Conservation (phyloP, 768 basidiomycete species). For the Gelatoporia subvermispora region DNA sequence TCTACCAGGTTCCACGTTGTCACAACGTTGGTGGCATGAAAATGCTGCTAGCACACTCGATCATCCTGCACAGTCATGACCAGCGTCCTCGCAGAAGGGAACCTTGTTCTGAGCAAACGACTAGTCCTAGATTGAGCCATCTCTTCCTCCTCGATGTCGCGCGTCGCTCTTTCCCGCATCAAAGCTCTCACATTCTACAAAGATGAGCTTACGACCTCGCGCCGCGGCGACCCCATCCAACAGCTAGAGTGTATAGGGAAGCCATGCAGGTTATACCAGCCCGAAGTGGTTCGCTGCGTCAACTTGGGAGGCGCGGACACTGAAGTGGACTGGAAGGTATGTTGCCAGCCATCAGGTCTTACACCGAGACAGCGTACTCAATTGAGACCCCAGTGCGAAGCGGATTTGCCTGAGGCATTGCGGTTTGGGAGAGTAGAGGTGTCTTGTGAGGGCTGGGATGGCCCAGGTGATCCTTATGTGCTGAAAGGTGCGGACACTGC, state of each 20-base stretch:
- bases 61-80: neutral
- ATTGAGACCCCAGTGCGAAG: constrained; percentile 63
- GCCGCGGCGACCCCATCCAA: constrained; percentile 63
- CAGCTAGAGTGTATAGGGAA: constrained; percentile 82
- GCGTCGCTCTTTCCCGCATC: constrained; percentile 67
- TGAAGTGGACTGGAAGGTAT: constrained; percentile 89
- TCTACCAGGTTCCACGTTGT: neutral
- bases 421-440: constrained; percentile 84
- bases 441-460: constrained; percentile 87
- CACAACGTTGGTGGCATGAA: neutral
- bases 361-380: neutral
- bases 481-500: constrained; percentile 58
- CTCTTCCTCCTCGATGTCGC: constrained; percentile 18
- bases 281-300: constrained; percentile 80
- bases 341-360: constrained; percentile 15
- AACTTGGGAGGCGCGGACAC: constrained; percentile 74
- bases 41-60: neutral
- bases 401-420: constrained; percentile 78
- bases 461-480: constrained; percentile 78
- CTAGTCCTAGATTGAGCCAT: neutral
- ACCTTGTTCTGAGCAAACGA: neutral
- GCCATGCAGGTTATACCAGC: constrained; percentile 70
- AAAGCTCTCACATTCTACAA: constrained; percentile 77
- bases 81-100: neutral
- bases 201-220: constrained; percentile 54